These are phyloP conservation scores for Phyllosticta citriasiana DNA, from an alignment of 2,329 filamentous ascomycete genomes.

Conservation along the genomic window DNA sequence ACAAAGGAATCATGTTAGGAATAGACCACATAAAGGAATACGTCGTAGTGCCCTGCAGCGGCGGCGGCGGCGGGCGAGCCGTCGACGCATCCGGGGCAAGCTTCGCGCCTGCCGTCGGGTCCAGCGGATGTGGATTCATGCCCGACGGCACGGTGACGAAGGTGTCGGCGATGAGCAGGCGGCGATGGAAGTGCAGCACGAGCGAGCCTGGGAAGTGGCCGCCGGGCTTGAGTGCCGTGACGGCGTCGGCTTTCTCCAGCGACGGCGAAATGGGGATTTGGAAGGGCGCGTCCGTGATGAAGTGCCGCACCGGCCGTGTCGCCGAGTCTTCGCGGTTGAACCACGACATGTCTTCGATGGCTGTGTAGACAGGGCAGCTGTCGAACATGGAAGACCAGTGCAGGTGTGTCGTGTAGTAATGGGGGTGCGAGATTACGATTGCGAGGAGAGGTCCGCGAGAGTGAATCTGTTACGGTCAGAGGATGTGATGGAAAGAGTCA, in stretches of 20 bases:
- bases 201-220: constrained; percentile 73
- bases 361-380: constrained; percentile 58
- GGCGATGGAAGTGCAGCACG: constrained; percentile 51
- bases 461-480: constrained; percentile 34
- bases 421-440: constrained; percentile 69
- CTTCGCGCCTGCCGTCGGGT: background rate
- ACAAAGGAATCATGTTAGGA: constrained; percentile 63
- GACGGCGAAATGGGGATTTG: constrained; percentile 6
- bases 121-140: constrained; percentile 5
- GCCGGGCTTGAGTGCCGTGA: constrained; percentile 58
- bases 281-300: constrained; percentile 11
- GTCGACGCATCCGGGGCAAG: background rate
- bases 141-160: constrained; percentile 57
- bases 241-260: constrained; percentile 33
- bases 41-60: constrained; percentile 19
- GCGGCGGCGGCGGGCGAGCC: background rate
- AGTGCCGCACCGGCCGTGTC: constrained; percentile 25
- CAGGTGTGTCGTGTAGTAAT: constrained; percentile 70
- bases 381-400: constrained; percentile 60
- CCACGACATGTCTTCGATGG: constrained; percentile 58
- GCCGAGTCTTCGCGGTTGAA: constrained; percentile 38
- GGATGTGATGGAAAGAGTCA: too few species aligned
- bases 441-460: constrained; percentile 55
- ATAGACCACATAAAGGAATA: constrained; percentile 71
- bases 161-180: constrained; percentile 66